Base-by-base conservation (phyloP, 148 eudicot genomes). In the Camellia lanceoleosa region DNA sequence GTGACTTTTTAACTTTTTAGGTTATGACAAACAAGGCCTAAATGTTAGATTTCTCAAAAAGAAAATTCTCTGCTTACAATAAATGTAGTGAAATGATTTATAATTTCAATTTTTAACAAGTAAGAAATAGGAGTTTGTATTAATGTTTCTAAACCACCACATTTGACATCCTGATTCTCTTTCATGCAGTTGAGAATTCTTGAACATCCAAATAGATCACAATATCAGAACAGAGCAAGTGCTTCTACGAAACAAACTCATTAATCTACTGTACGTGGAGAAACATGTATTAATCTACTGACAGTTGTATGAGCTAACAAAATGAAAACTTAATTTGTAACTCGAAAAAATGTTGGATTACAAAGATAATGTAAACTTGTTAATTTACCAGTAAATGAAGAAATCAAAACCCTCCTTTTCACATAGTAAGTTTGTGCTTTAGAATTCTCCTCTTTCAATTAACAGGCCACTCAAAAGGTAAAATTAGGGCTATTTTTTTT, bases 121-220 rank as follows among this genome's bases (percentile, higher is more conserved):
- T 52, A 52, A 74, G 30, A 58, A 59, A 20, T 15, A 56, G 62
- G 14, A 74, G 20, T 42, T 74, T 14, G 23, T 56, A 41, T 3
- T 23, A 58, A 5, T 19, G 51, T 3, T 16, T 38, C 66, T 23
- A 7, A 55, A 23, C 14, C 9, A 23, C 14, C 9, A 18, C 44
- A 55, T 52, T 7, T 74, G 49, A 19, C 51, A 58, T 42, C 52
- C 66, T 7, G 51, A 59, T 4, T 11, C 41, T 71, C 41, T 71
- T 41, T 71, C 75, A 71, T 20, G 75, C 41, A 20, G 60, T 19
- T 19, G 42, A 71, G 42, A 71, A 51, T 71, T 52, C 13, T 71
- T 51, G 41, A 18, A 71, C 14, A 1, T 71, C 55, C 15, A 49
- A 49, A 18, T 19, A 71, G 41, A 71, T 71, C 73, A 18, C 7